Base-by-base conservation (phyloP, 2,329 filamentous ascomycete genomes). In the Neofusicoccum cordaticola region DNA sequence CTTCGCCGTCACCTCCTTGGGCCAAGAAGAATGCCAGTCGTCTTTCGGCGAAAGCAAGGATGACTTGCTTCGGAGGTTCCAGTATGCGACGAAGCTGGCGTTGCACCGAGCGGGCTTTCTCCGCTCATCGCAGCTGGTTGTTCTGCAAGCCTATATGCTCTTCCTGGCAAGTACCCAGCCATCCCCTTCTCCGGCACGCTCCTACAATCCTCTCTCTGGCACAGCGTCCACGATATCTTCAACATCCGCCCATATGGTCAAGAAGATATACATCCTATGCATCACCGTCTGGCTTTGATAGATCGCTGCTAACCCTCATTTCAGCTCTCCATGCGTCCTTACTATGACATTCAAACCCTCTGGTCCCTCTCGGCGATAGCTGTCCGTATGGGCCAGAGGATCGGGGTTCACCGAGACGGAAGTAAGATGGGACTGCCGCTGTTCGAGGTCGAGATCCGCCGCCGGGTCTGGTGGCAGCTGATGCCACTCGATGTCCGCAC, bases 61-160 rank as follows among this genome's bases (percentile, higher is more conserved):
- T 15, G 73, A 81, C 27, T 76, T 89, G 31, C 72, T 85, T 15
- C 75, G 74, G 41, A 83, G 81, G 63, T 89, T 85, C 67, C 83
- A 87, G 62, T 78, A 80, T 19, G 88, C 84, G 1, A 79, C 84
- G 1, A 87, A 90, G 67, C 85, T 90, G 68, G 87, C 89, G 1
- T 79, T 92, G 19, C 80, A 88, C 41, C 88, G 88, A 67, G 88
- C 86, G 1, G 84, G 85, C 9, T 89, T 91, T 68, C 85, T 92
- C 77, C 83, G 86, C 34, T 85, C 85, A 12, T 85, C 85, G 1
- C 88, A 92, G 65, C 71, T 90, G 8, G 83, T 85, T 58, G 82
- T 89, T 3, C 75, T 92, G 27, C 89, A 92, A 74, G 89, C 88
- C 1, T 87, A 87, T 65, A 78, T 89, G 5, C 78, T 92, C 15